Evolutionary conservation across 1,139 yeast species (phyloP).

Genomic region (Arxiozyma bovina): DNA sequence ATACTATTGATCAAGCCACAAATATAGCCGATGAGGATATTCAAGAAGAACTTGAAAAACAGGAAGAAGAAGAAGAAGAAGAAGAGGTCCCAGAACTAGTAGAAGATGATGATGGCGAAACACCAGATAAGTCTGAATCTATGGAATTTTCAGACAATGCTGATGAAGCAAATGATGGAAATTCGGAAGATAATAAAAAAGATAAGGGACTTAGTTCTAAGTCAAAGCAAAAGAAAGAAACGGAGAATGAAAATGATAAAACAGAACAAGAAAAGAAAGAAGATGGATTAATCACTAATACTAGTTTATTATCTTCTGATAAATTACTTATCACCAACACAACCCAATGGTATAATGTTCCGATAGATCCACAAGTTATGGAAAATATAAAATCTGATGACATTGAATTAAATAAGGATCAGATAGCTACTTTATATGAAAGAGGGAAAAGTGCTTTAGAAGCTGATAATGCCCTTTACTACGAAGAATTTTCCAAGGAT

Average conservation of each 20-base stretch:
- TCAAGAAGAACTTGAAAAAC: slow-evolving; percentile 16
- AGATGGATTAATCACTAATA: slow-evolving; percentile 36
- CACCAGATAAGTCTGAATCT: slow-evolving; percentile 19
- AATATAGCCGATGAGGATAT: slow-evolving; percentile 22
- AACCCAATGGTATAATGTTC: slow-evolving; percentile 66
- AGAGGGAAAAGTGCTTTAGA: slow-evolving; percentile 62
- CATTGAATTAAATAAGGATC: slow-evolving; percentile 41
- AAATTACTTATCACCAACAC: slow-evolving; percentile 55
- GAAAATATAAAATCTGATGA: slow-evolving; percentile 29
- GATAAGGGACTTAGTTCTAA: slow-evolving; percentile 13
- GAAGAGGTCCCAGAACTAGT: slow-evolving; percentile 43
- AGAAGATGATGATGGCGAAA: slow-evolving; percentile 14
- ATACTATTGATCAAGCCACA: slow-evolving; percentile 22
- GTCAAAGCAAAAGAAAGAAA: slow-evolving; percentile 13
- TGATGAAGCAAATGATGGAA: background rate
- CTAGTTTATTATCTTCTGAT: slow-evolving; percentile 48
- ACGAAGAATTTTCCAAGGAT: slow-evolving; percentile 69
- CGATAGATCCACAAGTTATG: slow-evolving; percentile 35
- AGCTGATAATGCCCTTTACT: slow-evolving; percentile 62
- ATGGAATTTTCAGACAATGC: slow-evolving; percentile 12
- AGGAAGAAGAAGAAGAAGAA: slow-evolving; percentile 36
- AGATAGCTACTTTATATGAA: slow-evolving; percentile 49
- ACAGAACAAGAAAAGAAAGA: slow-evolving; percentile 34
- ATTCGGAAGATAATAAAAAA: background rate
- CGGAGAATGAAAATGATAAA: slow-evolving; percentile 13